Base-by-base conservation (phyloP, 2,329 filamentous ascomycete genomes). In the Sclerotiophoma versabilis region DNA sequence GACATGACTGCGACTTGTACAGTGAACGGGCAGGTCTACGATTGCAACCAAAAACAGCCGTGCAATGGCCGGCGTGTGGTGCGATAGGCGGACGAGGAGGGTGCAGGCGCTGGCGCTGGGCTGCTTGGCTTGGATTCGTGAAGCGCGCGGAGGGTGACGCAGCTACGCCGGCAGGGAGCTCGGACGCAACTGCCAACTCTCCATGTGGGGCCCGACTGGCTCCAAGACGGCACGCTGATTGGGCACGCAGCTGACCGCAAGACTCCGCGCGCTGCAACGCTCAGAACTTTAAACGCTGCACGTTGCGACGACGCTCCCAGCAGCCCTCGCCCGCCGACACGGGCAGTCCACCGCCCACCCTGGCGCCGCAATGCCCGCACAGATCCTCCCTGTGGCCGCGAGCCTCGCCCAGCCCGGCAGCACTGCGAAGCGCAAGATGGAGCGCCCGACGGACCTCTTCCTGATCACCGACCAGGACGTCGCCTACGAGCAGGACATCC, bases 401-500 rank as follows among this genome's bases (percentile, higher is more conserved):
- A n/a, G n/a, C n/a, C n/a, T n/a, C n/a, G n/a, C n/a, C n/a, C n/a
- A n/a, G n/a, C n/a, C n/a, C n/a, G n/a, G n/a, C n/a, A n/a, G n/a
- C 15, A 15, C 42, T 2, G 15, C 42, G n/a, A 74, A 74, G 64
- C 71, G 72, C 59, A 73, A 70, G 57, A 66, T 69, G 63, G 58
- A 69, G 62, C 69, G 65, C 71, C 45, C 66, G 49, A 65, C 56
- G 72, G 72, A 72, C 60, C 73, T 78, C 27, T 66, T 67, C 63
- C 66, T 76, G 62, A 75, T 93, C 86, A 83, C 87, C 66, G 90
- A 92, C 72, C 92, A 96, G 79, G 95, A 99, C 79, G 88, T 91
- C 49, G 85, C 96, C 57, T 99, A 98, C 81, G 96, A 99, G 79
- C 93, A 97, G 78, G 95, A 99, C 75, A 87, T 98, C 57, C 81